Conservation (phyloP, 2,329 filamentous ascomycete species). For the Alternaria postmessia region DNA sequence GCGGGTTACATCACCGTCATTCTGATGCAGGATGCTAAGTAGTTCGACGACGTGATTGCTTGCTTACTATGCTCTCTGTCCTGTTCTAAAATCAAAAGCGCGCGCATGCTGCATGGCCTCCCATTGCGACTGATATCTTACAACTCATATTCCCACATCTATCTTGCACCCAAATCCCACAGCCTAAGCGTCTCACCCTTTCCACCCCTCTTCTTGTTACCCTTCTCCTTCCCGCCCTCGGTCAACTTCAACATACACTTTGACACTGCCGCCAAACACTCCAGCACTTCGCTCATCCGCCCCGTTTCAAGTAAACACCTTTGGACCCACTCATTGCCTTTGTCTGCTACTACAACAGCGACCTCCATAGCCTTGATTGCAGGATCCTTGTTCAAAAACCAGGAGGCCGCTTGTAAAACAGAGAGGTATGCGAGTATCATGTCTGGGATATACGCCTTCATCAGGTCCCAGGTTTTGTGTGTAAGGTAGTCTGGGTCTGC, state of each 20-base stretch:
- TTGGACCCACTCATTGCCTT: conserved; percentile 44
- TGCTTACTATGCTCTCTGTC: neutral
- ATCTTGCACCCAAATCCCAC: conserved; percentile 51
- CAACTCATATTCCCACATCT: neutral
- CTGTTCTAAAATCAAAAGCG: neutral
- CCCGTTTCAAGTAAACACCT: conserved; percentile 50
- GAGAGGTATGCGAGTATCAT: conserved; percentile 83
- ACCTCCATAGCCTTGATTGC: conserved; percentile 89
- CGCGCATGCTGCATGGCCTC: neutral
- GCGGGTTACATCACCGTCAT: neutral
- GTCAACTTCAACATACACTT: conserved; percentile 70
- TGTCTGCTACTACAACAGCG: conserved; percentile 71
- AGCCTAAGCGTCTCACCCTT: conserved; percentile 54
- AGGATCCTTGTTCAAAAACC: conserved; percentile 75
- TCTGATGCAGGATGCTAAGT: neutral
- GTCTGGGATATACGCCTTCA: conserved; percentile 84
- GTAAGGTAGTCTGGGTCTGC: conserved; percentile 11
- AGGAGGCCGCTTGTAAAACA: conserved; percentile 80
- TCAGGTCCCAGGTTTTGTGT: conserved; percentile 60
- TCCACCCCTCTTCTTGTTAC: conserved; percentile 53
- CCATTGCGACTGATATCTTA: neutral
- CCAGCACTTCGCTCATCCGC: conserved; percentile 56
- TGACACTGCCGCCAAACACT: conserved; percentile 76
- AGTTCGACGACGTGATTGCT: neutral
- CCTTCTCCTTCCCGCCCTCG: conserved; percentile 50